Base-by-base conservation (phyloP, 192 early-diverging fungal genomes). In the Rhizophlyctis rosea region DNA sequence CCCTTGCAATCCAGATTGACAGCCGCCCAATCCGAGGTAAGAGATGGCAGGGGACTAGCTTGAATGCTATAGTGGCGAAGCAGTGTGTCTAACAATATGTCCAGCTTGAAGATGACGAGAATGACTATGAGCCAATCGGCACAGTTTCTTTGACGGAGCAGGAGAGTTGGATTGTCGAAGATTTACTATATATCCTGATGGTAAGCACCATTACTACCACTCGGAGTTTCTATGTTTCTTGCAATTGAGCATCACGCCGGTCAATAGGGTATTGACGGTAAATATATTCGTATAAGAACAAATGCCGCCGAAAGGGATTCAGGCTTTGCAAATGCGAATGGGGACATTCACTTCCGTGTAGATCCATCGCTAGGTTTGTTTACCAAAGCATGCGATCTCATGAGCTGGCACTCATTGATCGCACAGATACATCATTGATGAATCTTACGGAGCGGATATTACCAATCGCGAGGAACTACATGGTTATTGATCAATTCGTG, bases 151-250 rank as follows among this genome's bases (percentile, higher is more conserved):
- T 72, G 28, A 14, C 25, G 7, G 69, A 81, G 51, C 93, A 95
- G 69, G 92, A 95, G 71, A 83, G 82, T 65, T 78, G 83, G 7
- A 80, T 95, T 27, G 87, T 98, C 25, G 90, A 98, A 56, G 95
- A 98, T 70, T 66, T 96, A 0, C 71, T 98, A 51, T 96, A 88
- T 62, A 86, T 91, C 16, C 75, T 95, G 69, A 84, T 92, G 82
- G 90, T 90, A 74, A 32, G 62, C 30, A 48, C 24, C 39, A 18
- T 44, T 30, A 23, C 7, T 57, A 1, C 35, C 27, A 44, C 24
- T 59, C 18, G 13, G 7, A 48, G 33, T 32, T 48, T 24, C 51
- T 35, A 61, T 63, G 39, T 34, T 49, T 34, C 47, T 34, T 44
- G 24, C 14, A 24, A 14, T 33, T 4, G 13, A 11, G 34, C 0